phyloP scores from a whole-genome alignment of 2,329 filamentous ascomycete species.

The Leptographium flavum region DNA sequence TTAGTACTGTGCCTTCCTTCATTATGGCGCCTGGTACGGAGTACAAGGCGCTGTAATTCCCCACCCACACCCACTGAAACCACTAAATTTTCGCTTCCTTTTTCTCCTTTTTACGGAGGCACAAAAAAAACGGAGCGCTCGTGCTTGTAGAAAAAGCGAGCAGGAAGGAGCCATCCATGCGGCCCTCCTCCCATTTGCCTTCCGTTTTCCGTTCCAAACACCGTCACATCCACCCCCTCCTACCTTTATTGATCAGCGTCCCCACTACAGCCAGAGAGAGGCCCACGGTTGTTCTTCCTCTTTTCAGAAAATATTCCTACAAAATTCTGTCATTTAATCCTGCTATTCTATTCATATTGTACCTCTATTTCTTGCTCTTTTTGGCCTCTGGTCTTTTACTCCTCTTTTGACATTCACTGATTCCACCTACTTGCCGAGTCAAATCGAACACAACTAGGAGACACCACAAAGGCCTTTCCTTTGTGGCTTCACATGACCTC shows the following conservation, averaged over 20 bases:
- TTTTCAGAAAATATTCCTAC: neutral
- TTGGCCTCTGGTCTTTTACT: neutral
- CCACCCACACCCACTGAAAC: neutral
- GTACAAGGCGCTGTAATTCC: too few relatives aligned
- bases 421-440: too few relatives aligned
- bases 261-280: neutral
- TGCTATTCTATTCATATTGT: conserved; percentile 1
- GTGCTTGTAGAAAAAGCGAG: neutral
- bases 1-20: neutral
- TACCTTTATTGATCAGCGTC: neutral
- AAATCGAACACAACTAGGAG: too few relatives aligned
- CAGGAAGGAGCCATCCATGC: neutral
- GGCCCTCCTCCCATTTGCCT: neutral
- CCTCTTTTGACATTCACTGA: neutral
- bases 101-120: neutral
- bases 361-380: neutral
- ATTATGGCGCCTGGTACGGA: too few relatives aligned
- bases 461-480: too few relatives aligned
- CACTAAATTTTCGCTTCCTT: neutral
- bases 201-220: neutral
- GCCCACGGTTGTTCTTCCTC: neutral
- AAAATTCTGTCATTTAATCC: neutral
- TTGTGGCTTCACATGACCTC: neutral
- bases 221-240: neutral
- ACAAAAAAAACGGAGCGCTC: neutral